Conservation (phyloP, 2,329 filamentous ascomycete species). For the Aspergillus tubingensis region DNA sequence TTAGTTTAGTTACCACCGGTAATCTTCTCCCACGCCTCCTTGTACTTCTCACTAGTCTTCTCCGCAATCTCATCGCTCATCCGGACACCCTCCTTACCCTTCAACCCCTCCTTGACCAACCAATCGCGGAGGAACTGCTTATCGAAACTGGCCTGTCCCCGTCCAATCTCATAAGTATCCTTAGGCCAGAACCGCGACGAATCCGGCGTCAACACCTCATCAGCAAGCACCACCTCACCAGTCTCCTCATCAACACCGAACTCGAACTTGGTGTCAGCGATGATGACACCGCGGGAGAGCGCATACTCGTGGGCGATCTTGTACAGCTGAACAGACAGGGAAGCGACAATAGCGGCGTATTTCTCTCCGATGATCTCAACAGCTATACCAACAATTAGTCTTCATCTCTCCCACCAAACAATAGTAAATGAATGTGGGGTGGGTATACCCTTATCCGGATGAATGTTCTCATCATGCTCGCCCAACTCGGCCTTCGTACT, state of each 20-base stretch:
- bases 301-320: slow-evolving; percentile 49
- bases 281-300: slow-evolving; percentile 67
- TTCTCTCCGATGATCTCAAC: slow-evolving; percentile 64
- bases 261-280: slow-evolving; percentile 77
- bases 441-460: slow-evolving; percentile 61
- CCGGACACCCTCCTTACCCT: slow-evolving; percentile 70
- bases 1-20: slow-evolving; percentile 59
- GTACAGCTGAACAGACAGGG: slow-evolving; percentile 67
- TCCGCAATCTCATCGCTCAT: slow-evolving; percentile 72
- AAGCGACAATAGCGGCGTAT: slow-evolving; percentile 66
- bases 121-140: slow-evolving; percentile 86
- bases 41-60: slow-evolving; percentile 71
- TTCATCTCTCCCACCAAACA: neutral
- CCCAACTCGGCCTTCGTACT: slow-evolving; percentile 82
- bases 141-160: slow-evolving; percentile 80
- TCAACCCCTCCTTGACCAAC: slow-evolving; percentile 71
- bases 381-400: slow-evolving; percentile 36
- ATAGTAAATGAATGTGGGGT: neutral
- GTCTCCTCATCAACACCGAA: slow-evolving; percentile 69
- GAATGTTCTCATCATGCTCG: slow-evolving; percentile 83
- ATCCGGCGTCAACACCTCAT: slow-evolving; percentile 84
- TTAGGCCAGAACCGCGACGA: slow-evolving; percentile 84
- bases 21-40: slow-evolving; percentile 71
- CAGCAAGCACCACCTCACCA: slow-evolving; percentile 71
- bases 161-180: slow-evolving; percentile 70